phyloP scores from a whole-genome alignment of 225 moss, liverwort and hornwort species.

The Thuidium tamariscinum region DNA sequence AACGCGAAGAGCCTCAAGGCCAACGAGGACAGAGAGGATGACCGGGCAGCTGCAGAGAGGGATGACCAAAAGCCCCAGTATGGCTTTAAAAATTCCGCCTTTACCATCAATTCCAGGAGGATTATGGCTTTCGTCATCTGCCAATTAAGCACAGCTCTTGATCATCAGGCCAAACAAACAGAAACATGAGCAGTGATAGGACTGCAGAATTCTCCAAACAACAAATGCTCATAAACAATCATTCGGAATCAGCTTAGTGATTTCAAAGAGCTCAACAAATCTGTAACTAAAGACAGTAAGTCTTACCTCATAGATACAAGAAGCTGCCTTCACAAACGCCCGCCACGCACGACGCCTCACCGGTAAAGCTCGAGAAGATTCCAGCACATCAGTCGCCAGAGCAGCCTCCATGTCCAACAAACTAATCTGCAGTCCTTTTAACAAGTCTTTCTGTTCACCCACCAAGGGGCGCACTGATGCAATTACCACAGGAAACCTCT shows the following conservation, averaged over 20 bases:
- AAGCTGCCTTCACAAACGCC: slow-evolving; percentile 63
- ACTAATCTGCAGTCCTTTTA: slow-evolving; percentile 54
- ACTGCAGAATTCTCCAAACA: background rate
- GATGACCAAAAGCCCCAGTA: slow-evolving; percentile 91
- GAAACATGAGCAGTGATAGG: background rate
- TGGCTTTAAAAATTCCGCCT: slow-evolving; percentile 58
- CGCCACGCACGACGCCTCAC: slow-evolving; percentile 86
- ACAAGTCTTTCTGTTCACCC: slow-evolving; percentile 34
- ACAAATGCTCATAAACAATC: background rate
- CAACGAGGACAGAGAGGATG: slow-evolving; percentile 64
- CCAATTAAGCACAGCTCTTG: background rate
- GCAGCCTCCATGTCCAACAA: slow-evolving; percentile 86
- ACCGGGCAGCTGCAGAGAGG: slow-evolving; percentile 76
- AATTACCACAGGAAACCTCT: slow-evolving; percentile 59
- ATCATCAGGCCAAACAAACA: background rate
- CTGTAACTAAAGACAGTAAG: background rate
- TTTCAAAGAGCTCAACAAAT: background rate
- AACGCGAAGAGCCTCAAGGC: slow-evolving; percentile 66
- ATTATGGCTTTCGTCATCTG: slow-evolving; percentile 81
- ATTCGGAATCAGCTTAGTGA: background rate
- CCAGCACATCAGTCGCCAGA: slow-evolving; percentile 50
- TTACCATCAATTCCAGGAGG: slow-evolving; percentile 75
- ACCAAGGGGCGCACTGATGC: slow-evolving; percentile 53
- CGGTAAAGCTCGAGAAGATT: slow-evolving; percentile 44
- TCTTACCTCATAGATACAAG: slow-evolving; percentile 67